A percentile compares a stretch with the other conserved stretches of the same genome.
These are phyloP conservation scores for Catenaria anguillulae DNA, from an alignment of 371 early-diverging fungal genomes.

Conservation along the genomic window DNA sequence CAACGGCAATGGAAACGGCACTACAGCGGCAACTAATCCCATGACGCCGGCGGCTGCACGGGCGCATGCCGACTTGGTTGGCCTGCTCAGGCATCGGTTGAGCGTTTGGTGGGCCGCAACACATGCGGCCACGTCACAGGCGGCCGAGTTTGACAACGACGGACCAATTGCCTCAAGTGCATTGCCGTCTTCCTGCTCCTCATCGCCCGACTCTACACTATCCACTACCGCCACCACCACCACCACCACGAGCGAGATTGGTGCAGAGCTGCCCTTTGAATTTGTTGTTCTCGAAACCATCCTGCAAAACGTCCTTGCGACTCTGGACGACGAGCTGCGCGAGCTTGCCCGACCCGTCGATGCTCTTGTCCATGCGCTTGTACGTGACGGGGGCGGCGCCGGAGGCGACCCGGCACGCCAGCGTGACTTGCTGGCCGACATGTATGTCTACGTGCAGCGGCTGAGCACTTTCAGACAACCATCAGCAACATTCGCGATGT, in stretches of 20 bases:
- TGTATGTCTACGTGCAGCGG: background rate
- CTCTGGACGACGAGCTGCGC: slow-evolving; percentile 8
- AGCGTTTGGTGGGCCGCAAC: background rate
- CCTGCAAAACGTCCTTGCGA: slow-evolving; percentile 2
- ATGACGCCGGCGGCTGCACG: background rate
- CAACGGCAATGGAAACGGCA: too few species aligned
- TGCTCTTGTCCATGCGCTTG: background rate
- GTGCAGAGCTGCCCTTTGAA: background rate
- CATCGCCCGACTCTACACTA: too few species aligned
- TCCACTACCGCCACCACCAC: too few species aligned
- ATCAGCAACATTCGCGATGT: slow-evolving; percentile 7
- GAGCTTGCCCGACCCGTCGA: slow-evolving; percentile 3
- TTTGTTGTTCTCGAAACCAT: slow-evolving; percentile 7
- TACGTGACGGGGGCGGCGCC: background rate
- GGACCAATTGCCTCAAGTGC: too few species aligned
- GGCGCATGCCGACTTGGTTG: background rate
- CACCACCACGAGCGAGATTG: too few species aligned
- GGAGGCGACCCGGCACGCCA: background rate
- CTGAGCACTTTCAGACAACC: background rate
- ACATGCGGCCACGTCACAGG: background rate
- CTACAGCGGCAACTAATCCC: too few species aligned
- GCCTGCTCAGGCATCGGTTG: background rate
- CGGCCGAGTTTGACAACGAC: background rate
- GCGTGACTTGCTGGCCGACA: background rate
- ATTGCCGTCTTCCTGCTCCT: too few species aligned